Evolutionary conservation across 2,329 filamentous ascomycete genomes (phyloP).

Genomic region (Cucurbitaria berberidis): DNA sequence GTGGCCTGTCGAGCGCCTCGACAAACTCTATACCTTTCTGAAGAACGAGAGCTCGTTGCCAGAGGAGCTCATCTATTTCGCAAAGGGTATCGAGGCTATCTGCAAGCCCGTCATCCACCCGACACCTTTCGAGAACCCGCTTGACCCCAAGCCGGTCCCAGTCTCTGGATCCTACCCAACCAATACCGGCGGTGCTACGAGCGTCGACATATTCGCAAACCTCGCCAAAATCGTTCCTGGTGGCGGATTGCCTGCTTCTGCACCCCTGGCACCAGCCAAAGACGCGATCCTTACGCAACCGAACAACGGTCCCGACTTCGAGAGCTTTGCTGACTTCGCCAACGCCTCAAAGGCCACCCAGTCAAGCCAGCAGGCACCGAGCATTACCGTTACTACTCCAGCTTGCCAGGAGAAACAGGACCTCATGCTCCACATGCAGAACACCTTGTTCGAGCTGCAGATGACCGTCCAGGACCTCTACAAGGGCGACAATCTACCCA

Average conservation of each 20-base stretch:
- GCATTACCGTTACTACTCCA: neutral
- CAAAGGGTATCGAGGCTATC: slow-evolving; percentile 2
- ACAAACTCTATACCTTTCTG: neutral
- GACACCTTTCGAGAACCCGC: slow-evolving; percentile 5
- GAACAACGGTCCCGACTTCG: neutral
- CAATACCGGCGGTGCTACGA: neutral
- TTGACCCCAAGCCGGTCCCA: neutral
- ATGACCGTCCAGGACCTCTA: slow-evolving; percentile 3
- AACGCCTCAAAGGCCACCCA: neutral
- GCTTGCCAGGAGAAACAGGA: neutral
- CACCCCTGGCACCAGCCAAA: neutral
- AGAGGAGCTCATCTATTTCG: neutral
- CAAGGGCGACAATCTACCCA: neutral
- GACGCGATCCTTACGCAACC: neutral
- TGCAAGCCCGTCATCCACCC: slow-evolving; percentile 1
- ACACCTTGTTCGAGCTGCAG: neutral
- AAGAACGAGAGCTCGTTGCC: neutral
- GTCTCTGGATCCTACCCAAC: neutral
- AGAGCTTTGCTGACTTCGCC: neutral
- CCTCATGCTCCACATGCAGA: neutral
- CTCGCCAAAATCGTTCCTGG: no score
- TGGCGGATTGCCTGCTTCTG: neutral
- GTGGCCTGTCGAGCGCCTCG: slow-evolving; percentile 6
- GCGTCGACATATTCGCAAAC: no score
- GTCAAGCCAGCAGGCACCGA: neutral